A percentile compares a stretch with the other conserved stretches of the same genome.
These are phyloP conservation scores for Phyllosticta paracitricarpa DNA, from an alignment of 2,329 filamentous ascomycete genomes.

Conservation along the genomic window DNA sequence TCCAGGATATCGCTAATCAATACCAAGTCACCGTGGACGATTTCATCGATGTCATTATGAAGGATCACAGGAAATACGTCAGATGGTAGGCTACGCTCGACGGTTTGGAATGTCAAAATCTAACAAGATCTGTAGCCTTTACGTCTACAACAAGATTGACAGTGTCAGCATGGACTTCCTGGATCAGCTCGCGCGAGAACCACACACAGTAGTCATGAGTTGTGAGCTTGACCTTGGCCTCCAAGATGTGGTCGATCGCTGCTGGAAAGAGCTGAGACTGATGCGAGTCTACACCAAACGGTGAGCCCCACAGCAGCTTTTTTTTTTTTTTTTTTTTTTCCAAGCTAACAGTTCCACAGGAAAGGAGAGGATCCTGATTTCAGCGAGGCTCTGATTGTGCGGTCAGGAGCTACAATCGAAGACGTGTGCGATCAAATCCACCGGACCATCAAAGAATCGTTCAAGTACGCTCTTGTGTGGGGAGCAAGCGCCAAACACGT, in stretches of 20 bases:
- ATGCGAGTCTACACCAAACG: slow-evolving; percentile 92
- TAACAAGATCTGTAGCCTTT: slow-evolving; percentile 47
- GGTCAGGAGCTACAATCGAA: slow-evolving; percentile 79
- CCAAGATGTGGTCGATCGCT: slow-evolving; percentile 84
- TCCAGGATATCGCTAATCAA: slow-evolving; percentile 3
- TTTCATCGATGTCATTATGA: slow-evolving; percentile 99
- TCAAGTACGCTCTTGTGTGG: slow-evolving; percentile 98
- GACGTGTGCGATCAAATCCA: slow-evolving; percentile 96
- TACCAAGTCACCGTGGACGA: slow-evolving; percentile 77
- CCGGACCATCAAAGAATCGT: slow-evolving; percentile 89
- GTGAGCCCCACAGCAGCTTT: slow-evolving; percentile 17
- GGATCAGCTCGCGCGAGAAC: slow-evolving; percentile 82
- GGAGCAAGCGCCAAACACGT: slow-evolving; percentile 91
- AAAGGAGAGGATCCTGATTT: slow-evolving; percentile 89
- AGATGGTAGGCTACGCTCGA: slow-evolving; percentile 37
- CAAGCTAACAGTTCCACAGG: slow-evolving; percentile 32
- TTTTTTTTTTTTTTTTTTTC: not conserved
- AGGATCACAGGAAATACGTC: slow-evolving; percentile 97
- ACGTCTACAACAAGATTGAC: slow-evolving; percentile 99
- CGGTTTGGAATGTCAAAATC: not conserved
- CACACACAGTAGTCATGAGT: slow-evolving; percentile 91
- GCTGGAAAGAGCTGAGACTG: slow-evolving; percentile 84
- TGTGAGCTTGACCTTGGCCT: slow-evolving; percentile 94
- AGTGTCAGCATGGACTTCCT: slow-evolving; percentile 87
- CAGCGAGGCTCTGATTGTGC: slow-evolving; percentile 81